Base-by-base conservation (phyloP, 2,329 filamentous ascomycete species). In the Fusarium protoensiforme region DNA sequence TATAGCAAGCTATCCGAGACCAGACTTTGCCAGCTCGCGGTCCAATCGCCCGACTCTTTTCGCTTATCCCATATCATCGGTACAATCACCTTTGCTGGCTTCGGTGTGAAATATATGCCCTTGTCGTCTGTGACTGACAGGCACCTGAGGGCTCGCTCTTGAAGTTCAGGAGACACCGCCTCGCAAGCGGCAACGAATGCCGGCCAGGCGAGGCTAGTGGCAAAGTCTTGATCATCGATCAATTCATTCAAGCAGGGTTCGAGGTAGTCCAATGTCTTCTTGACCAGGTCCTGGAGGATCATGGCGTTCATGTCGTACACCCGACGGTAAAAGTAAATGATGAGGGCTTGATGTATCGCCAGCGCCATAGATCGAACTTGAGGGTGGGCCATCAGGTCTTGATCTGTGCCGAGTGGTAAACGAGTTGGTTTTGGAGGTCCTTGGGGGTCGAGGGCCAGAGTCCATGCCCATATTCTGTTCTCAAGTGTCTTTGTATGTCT, bases 311-410 rank as follows among this genome's bases (percentile, higher is more conserved):
- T 76, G 35, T 78, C 72, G 51, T 80, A 77, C 0, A 87, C 82
- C 6, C 84, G 77, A 2, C 85, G 80, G 68, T 86, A 85, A 56
- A 86, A 86, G 71, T 84, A 86, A 4, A 87, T 85, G 6, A 82
- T 75, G 13, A 86, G 69, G 0, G 84, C 84, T 36, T 84, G 80
- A 10, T 84, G 82, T 64, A 87, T 83, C 9, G 84, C 84, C 0
- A 80, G 70, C 8, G 69, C 67, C 73, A 69, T 78, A 4, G 67
- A 71, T 0, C 69, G 60, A 1, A 76, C 65, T 18, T 76, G 76
- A 0, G 76, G 76, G 5, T 78, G 69, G 0, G 67, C 65, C 7
- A 72, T 71, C 2, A 78, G 71, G 2, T 78, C 75, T 16, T 68
- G 53, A 4, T 75, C 65, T 0, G n/a, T 6, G 3, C 61, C 69